Conservation (phyloP, 495 filamentous ascomycete genomes). For the Hypoxylon fragiforme region DNA sequence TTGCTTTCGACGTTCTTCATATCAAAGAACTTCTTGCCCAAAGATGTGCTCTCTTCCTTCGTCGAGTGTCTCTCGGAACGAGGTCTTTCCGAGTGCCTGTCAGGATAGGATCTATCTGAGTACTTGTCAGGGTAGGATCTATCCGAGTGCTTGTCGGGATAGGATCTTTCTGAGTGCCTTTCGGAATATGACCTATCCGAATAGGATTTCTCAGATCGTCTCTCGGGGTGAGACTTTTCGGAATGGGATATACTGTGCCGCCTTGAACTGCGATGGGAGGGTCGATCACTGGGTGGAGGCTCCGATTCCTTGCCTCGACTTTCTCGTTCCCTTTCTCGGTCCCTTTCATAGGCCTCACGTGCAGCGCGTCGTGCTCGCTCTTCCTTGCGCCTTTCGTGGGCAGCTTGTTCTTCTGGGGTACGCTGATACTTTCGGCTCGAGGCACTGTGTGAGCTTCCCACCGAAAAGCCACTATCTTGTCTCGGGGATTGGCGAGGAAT, state of each 20-base stretch:
- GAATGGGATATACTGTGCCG: conserved; percentile 41
- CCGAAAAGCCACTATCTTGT: conserved; percentile 41
- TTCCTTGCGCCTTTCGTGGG: conserved; percentile 48
- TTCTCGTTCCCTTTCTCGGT: conserved; percentile 25
- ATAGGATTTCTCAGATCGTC: conserved; percentile 15
- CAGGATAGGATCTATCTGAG: too few species aligned
- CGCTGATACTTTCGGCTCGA: conserved; percentile 38
- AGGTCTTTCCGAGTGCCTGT: conserved; percentile 27
- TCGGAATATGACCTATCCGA: conserved; percentile 16
- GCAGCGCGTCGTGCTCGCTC: conserved; percentile 37
- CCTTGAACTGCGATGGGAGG: conserved; percentile 40
- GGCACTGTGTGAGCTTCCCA: conserved; percentile 36
- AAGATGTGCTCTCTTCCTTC: conserved; percentile 34
- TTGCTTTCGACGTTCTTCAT: conserved; percentile 42
- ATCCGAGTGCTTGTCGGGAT: conserved; percentile 14
- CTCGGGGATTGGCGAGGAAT: conserved; percentile 31
- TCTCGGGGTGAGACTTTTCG: conserved; percentile 27
- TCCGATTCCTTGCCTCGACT: conserved; percentile 35
- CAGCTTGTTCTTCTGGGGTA: conserved; percentile 49
- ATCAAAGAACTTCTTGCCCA: conserved; percentile 48
- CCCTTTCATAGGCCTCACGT: conserved; percentile 26
- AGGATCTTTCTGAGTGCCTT: conserved; percentile 25
- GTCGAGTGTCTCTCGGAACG: conserved; percentile 20
- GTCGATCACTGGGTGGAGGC: conserved; percentile 25
- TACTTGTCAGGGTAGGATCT: too few species aligned